Conservation (phyloP, 129 eudicot species). For the Centaurea solstitialis region DNA sequence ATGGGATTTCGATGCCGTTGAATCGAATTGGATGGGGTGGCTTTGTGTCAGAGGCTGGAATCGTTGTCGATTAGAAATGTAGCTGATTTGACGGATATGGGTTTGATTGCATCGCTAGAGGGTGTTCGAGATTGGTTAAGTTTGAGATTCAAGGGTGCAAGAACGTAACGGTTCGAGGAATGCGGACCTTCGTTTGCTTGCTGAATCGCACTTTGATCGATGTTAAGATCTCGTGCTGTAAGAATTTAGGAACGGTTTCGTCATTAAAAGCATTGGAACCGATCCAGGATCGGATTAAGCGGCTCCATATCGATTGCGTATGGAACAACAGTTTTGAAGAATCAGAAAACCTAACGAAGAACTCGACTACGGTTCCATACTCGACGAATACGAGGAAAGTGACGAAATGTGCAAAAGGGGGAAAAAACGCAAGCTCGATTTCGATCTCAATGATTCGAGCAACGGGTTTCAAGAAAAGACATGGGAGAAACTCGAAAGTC, state of each 20-base stretch:
- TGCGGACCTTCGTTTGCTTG: slow-evolving; percentile 75
- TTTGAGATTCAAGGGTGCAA: slow-evolving; percentile 80
- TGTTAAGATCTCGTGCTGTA: slow-evolving; percentile 79
- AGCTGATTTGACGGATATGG: slow-evolving; percentile 77
- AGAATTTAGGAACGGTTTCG: slow-evolving; percentile 63
- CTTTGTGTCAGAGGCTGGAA: slow-evolving; percentile 70
- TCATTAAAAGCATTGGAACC: slow-evolving; percentile 80
- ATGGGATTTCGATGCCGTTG: slow-evolving; percentile 78
- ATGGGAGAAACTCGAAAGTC: slow-evolving; percentile 64
- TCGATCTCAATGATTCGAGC: slow-evolving; percentile 39
- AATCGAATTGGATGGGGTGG: slow-evolving; percentile 77
- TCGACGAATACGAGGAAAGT: slow-evolving; percentile 17
- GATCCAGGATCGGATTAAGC: slow-evolving; percentile 50
- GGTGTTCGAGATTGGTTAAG: slow-evolving; percentile 68
- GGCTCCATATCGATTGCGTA: slow-evolving; percentile 85
- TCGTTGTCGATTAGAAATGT: slow-evolving; percentile 69
- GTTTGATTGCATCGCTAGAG: slow-evolving; percentile 92
- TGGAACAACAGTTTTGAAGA: slow-evolving; percentile 60
- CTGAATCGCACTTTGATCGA: slow-evolving; percentile 58
- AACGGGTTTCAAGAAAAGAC: slow-evolving; percentile 35
- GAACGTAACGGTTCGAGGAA: slow-evolving; percentile 67
- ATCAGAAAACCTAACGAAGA: slow-evolving; percentile 35
- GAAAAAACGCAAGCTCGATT: slow-evolving; percentile 46
- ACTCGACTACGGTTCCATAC: slow-evolving; percentile 36
- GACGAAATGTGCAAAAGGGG: slow-evolving; percentile 29